Evolutionary conservation across 352 stramenopile species (phyloP).

Genomic region (Phytophthora constricta): DNA sequence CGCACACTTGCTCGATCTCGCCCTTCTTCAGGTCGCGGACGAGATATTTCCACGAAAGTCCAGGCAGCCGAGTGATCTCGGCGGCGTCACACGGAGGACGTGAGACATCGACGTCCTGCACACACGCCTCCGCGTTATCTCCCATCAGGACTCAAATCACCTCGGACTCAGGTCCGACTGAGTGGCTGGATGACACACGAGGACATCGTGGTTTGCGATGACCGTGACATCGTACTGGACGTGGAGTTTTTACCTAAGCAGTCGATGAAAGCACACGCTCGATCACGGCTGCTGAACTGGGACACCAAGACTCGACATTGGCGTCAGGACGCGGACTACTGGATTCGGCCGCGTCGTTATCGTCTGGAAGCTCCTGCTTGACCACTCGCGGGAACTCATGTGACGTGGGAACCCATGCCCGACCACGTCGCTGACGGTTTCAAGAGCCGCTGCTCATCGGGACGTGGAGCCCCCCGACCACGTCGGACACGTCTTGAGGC

Average conservation of each 20-base stretch:
- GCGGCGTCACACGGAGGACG: not conserved
- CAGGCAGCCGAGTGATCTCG: not conserved
- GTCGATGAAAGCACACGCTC: too few relatives aligned
- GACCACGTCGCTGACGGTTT: not conserved
- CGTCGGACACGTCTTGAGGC: not conserved
- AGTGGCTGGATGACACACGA: not conserved
- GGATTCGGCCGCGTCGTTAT: not conserved
- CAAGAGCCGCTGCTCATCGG: not conserved
- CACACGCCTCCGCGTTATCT: not conserved
- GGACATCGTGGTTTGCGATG: not conserved
- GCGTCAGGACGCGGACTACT: not conserved
- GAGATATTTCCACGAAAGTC: conserved; percentile 22
- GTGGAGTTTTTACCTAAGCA: too few relatives aligned
- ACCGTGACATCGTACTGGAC: not conserved
- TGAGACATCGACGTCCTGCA: not conserved
- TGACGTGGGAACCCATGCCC: not conserved
- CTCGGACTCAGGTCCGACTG: not conserved
- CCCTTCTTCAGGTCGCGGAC: conserved; percentile 13
- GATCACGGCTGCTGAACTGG: too few relatives aligned
- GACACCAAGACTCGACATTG: too few relatives aligned
- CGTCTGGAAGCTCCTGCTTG: not conserved
- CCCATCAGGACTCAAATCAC: not conserved
- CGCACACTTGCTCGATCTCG: not conserved
- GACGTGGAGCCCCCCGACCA: not conserved
- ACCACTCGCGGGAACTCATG: not conserved